Percentiles rank a stretch among this genome's conserved stretches.
Evolutionary conservation across 352 stramenopile genomes (phyloP).

Genomic region (Pythium grandisporangium): DNA sequence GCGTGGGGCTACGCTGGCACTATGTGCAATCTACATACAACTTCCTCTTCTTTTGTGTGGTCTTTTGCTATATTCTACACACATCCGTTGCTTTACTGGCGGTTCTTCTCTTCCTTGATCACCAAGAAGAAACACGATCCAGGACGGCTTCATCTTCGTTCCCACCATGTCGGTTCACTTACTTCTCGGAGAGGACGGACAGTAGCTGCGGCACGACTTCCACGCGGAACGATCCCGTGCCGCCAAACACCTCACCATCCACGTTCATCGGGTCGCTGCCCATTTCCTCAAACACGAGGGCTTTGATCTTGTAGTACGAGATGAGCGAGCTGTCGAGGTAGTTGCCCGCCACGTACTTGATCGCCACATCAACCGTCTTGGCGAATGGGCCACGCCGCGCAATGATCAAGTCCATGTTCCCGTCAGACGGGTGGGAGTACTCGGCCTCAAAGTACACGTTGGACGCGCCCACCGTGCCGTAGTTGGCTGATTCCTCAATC

Average conservation of each 20-base stretch:
- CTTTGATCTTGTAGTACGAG: constrained; percentile 73
- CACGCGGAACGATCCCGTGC: constrained; percentile 54
- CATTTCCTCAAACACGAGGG: constrained; percentile 58
- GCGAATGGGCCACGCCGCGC: constrained; percentile 35
- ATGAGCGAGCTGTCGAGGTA: constrained; percentile 51
- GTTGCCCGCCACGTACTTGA: constrained; percentile 43
- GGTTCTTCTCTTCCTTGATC: no score
- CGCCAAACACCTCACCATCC: constrained; percentile 61
- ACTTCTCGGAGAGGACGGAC: constrained; percentile 73
- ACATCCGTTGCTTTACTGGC: no score
- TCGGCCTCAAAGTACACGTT: constrained; percentile 81
- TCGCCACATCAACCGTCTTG: constrained; percentile 35
- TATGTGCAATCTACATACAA: no score
- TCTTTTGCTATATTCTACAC: neutral
- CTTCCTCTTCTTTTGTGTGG: neutral
- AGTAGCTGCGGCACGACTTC: constrained; percentile 65
- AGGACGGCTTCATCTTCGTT: no score
- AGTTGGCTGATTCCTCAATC: constrained; percentile 33
- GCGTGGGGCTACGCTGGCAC: no score
- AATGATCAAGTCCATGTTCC: constrained; percentile 74
- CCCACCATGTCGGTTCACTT: constrained; percentile 1
- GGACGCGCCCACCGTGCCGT: constrained; percentile 48
- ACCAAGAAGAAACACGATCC: no score
- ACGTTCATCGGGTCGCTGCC: constrained; percentile 62
- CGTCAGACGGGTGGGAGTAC: constrained; percentile 70